These are phyloP conservation scores for Viola odorata DNA, from an alignment of 345 rosid species.

Conservation along the genomic window DNA sequence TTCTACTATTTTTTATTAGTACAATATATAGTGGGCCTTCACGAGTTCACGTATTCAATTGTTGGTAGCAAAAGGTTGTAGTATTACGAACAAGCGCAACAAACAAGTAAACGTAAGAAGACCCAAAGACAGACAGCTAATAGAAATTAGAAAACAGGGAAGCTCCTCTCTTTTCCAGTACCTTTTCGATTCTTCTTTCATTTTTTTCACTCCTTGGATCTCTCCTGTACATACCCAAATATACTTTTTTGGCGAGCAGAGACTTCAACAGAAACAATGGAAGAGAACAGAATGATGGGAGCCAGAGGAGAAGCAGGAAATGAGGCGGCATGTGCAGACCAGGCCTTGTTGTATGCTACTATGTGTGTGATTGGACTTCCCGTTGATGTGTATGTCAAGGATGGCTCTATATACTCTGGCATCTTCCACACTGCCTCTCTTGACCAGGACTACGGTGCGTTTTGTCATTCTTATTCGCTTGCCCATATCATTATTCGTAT, in stretches of 20 bases:
- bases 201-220: background rate
- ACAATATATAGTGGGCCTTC: no score
- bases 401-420: constrained; percentile 80
- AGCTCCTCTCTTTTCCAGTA: background rate
- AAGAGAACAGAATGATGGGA: constrained; percentile 6
- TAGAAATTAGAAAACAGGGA: background rate
- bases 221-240: background rate
- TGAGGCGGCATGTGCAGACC: constrained; percentile 29
- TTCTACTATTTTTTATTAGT: no score
- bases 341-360: constrained; percentile 59
- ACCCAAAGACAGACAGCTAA: background rate
- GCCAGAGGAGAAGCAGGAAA: constrained; percentile 19
- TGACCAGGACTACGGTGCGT: constrained; percentile 50
- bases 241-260: background rate
- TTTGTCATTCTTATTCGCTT: background rate
- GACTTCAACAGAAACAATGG: background rate
- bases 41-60: no score
- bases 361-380: constrained; percentile 67
- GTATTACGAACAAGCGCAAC: background rate
- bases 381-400: constrained; percentile 74
- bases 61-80: no score
- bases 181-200: background rate
- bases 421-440: constrained; percentile 71
- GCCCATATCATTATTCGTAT: background rate
- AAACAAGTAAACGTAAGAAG: background rate